These are phyloP conservation scores for Scheffersomyces amazonensis DNA, from an alignment of 805 yeast species.

Conservation along the genomic window DNA sequence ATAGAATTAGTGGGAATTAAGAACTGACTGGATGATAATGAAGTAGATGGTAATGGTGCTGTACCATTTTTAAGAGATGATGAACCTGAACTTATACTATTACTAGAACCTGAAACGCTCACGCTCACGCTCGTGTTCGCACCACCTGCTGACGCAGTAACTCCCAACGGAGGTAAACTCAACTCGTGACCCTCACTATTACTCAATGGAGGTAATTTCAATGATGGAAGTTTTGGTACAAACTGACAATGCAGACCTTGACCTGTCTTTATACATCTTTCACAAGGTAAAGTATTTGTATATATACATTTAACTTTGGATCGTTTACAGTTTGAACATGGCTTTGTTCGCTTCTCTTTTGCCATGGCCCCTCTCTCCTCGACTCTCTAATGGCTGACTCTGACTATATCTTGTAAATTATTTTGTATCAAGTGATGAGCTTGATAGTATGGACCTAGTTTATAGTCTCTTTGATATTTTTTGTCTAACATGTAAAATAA, in stretches of 20 bases:
- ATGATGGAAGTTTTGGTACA: slow-evolving; percentile 50
- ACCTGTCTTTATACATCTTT: slow-evolving; percentile 51
- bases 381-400: no score
- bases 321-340: slow-evolving; percentile 61
- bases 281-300: slow-evolving; percentile 48
- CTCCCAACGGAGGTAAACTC: not conserved
- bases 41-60: not conserved
- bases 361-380: no score
- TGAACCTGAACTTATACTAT: not conserved
- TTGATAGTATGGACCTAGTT: no score
- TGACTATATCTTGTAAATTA: no score
- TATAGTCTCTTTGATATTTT: no score
- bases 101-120: not conserved
- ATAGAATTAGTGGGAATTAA: not conserved
- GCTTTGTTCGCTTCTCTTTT: slow-evolving; percentile 48
- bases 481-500: no score
- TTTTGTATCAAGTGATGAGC: no score
- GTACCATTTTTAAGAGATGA: not conserved
- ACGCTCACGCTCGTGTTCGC: not conserved
- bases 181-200: not conserved
- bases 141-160: not conserved
- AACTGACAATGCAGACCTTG: slow-evolving; percentile 49
- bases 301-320: slow-evolving; percentile 64
- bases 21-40: not conserved
- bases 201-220: slow-evolving; percentile 24